Evolutionary conservation across 352 stramenopile genomes (phyloP), one percentile per base, ranked within the genome.

Genomic region (Pythium dissotocum): DNA sequence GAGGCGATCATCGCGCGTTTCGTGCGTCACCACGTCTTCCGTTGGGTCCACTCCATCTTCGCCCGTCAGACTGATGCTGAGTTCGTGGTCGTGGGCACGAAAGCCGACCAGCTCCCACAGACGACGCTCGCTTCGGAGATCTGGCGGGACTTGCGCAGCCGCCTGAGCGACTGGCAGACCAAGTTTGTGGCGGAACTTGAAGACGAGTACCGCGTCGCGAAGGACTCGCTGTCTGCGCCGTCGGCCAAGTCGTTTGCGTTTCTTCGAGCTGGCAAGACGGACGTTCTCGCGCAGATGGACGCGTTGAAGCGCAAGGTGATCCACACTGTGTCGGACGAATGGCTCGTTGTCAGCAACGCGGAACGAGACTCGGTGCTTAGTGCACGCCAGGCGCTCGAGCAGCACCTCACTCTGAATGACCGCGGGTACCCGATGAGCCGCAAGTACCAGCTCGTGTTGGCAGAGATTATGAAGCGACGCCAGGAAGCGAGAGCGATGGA

Each of bases 11-110:
- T 71, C 9, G 26, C 38, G 4, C 30, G 33, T 3, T 69, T 74
- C 30, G 62, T 74, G 30, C 30, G 30, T 1, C n/a, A 40, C 24
- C 36, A 66, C 16, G 58, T 74, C 49, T 70, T 67, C n/a, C 61
- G 67, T 5, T 74, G 67, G 61, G 65, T 74, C 36, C 61, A 57
- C 2, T 56, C 40, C 6, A 70, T 74, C 18, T 70, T 67, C 28
- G 38, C 67, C 1, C 57, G 62, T 2, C 53, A 70, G 16, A 61
- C 67, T 7, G 61, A 69, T 4, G 61, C 67, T 16, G 61, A 74
- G 56, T 69, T 74, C 21, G 61, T 74, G 0, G 32, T 70, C 18
- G 58, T 74, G n/a, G 67, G 61, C 0, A 74, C 67, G 24, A 74
- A 74, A 44, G 46, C 58, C 12, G 67, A 74, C 33, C 56, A 58